Conservation (phyloP, 768 basidiomycete species). For the Rhizopogon sp. region DNA sequence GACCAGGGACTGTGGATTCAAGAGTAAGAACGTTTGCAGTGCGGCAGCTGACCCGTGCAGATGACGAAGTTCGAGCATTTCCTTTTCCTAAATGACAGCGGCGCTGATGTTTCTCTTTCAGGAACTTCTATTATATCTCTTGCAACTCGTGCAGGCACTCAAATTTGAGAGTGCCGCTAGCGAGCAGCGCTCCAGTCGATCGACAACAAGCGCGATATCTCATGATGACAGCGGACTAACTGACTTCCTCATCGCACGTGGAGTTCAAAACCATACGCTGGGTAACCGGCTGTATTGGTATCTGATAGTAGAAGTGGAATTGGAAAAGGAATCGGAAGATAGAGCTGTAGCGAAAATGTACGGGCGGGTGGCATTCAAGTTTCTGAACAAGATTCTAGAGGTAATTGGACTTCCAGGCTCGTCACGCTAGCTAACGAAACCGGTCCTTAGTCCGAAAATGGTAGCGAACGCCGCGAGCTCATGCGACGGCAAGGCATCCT, state of each 20-base stretch:
- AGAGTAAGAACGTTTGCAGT: constrained; percentile 94
- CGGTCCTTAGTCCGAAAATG: constrained; percentile 55
- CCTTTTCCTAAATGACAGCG: background rate
- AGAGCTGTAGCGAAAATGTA: constrained; percentile 90
- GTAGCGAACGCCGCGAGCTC: constrained; percentile 78
- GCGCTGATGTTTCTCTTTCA: constrained; percentile 26
- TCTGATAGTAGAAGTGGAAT: constrained; percentile 90
- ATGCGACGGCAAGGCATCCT: constrained; percentile 89
- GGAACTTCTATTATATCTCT: constrained; percentile 88
- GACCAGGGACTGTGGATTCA: constrained; percentile 86
- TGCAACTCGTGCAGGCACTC: constrained; percentile 96
- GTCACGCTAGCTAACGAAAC: background rate
- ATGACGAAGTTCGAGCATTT: constrained; percentile 73
- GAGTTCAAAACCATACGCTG: constrained; percentile 75
- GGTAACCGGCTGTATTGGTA: constrained; percentile 98
- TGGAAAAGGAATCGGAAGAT: constrained; percentile 61
- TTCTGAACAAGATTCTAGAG: constrained; percentile 84
- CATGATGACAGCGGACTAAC: constrained; percentile 92
- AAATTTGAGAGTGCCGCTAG: constrained; percentile 88
- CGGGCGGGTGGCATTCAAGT: constrained; percentile 84
- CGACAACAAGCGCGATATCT: constrained; percentile 68
- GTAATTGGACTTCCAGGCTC: constrained; percentile 31
- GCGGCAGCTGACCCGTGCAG: constrained; percentile 81
- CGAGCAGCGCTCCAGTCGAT: constrained; percentile 72
- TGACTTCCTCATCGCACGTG: constrained; percentile 85